Base-by-base conservation (phyloP, 345 rosid species). In the Sapria himalayana region DNA sequence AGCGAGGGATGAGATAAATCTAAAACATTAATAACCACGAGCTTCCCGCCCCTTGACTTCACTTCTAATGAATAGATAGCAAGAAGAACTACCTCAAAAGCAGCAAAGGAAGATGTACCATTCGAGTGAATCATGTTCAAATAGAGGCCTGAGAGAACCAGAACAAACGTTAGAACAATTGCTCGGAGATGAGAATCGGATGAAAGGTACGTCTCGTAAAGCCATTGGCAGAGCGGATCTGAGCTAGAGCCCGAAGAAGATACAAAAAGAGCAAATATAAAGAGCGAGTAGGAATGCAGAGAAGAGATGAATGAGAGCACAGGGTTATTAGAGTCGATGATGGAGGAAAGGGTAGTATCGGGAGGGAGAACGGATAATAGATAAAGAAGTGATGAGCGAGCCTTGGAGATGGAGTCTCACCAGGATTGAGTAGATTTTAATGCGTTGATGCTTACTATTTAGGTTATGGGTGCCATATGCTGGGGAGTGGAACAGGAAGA, bases 351-450 rank as follows among this genome's bases (percentile, higher is more conserved):
- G 36, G 81, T n/a, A n/a, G n/a, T n/a, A n/a, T n/a, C 49, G 10
- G 65, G 48, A 0, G 81, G 65, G 51, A 89, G 70, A 47, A 82
- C 57, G 22, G 73, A 38, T 16, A 93, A 70, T 6, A 89, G 78
- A 3, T 85, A 48, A 34, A 82, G 79, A 45, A 89, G 74, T 22
- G 72, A 77, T 34, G 95, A 52, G 14, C 93, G 64, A 21, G 98
- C 69, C 74, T 76, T 89, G 33, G 98, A 89, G 51, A 89, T 62
- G 33, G 95, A 72, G 55, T 89, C 98, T 91, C 94, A 89, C 94
- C 93, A 89, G 1, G 98, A 76, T 44, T 89, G 94, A n/a, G n/a
- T n/a, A n/a, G n/a, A n/a, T n/a, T n/a, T n/a, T n/a, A n/a, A n/a
- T n/a, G n/a, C n/a, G n/a, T n/a, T n/a, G n/a, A n/a, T n/a, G n/a